A percentile compares a stretch with the other conserved stretches of the same genome.
phyloP scores from a whole-genome alignment of 2,329 filamentous ascomycete genomes.

The Botrytis fabae region DNA sequence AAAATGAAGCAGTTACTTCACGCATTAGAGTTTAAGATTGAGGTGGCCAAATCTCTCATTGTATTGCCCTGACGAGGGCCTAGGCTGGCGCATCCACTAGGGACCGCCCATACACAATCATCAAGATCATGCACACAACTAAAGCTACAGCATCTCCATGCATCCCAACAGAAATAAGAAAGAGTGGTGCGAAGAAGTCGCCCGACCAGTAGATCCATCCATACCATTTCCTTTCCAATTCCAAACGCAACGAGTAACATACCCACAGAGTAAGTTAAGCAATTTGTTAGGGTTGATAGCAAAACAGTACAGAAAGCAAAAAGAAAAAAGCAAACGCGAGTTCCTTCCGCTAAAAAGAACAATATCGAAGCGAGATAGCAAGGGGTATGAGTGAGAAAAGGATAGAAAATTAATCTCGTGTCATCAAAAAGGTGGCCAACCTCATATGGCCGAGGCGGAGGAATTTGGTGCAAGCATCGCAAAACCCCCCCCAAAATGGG shows the following conservation, averaged over 20 bases:
- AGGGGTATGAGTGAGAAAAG: slow-evolving; percentile 44
- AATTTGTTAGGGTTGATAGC: slow-evolving; percentile 15
- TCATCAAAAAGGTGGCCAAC: slow-evolving; percentile 45
- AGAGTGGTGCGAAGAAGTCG: slow-evolving; percentile 40
- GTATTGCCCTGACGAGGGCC: slow-evolving; percentile 39
- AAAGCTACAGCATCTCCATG: slow-evolving; percentile 40
- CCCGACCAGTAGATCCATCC: slow-evolving; percentile 35
- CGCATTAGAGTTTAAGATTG: slow-evolving; percentile 22
- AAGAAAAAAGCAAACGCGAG: slow-evolving; percentile 36
- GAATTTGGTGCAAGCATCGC: slow-evolving; percentile 38
- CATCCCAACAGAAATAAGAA: slow-evolving; percentile 42
- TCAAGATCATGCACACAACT: slow-evolving; percentile 40
- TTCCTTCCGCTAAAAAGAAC: slow-evolving; percentile 36
- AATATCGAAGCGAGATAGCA: slow-evolving; percentile 37
- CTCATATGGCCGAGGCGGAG: slow-evolving; percentile 45
- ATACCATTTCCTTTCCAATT: slow-evolving; percentile 22
- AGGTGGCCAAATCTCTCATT: slow-evolving; percentile 44
- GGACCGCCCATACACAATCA: slow-evolving; percentile 36
- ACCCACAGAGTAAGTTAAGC: slow-evolving; percentile 29
- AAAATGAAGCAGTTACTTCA: not conserved
- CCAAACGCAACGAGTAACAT: slow-evolving; percentile 14
- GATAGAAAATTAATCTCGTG: slow-evolving; percentile 30
- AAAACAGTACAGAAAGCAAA: slow-evolving; percentile 34
- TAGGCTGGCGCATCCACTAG: slow-evolving; percentile 38
- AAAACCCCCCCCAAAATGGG: slow-evolving; percentile 40